These are phyloP conservation scores for Leccinum subtestaceum DNA, from an alignment of 768 basidiomycete species.

Conservation along the genomic window DNA sequence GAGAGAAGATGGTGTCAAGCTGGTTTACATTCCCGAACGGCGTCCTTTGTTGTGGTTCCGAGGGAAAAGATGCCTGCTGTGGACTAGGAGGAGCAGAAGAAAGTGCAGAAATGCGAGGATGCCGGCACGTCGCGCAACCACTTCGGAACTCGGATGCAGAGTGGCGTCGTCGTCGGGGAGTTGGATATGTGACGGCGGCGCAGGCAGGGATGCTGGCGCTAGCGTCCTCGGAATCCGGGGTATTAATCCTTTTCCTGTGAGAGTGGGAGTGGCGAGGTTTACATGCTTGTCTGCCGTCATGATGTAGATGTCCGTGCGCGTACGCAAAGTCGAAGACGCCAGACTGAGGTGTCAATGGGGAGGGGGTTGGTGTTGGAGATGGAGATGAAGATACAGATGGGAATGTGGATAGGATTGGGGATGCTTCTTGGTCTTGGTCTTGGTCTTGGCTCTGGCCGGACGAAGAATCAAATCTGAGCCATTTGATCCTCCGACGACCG, in stretches of 20 bases:
- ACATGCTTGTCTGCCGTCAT: neutral
- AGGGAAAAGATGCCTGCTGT: neutral
- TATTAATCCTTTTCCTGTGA: neutral
- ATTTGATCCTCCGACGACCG: conserved; percentile 16
- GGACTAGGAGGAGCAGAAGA: conserved; percentile 14
- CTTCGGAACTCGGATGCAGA: conserved; percentile 24
- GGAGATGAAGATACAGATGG: neutral
- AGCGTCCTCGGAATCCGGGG: conserved; percentile 18
- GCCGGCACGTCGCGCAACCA: conserved; percentile 29
- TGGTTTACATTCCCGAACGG: conserved; percentile 3
- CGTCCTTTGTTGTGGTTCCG: neutral
- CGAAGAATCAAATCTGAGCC: conserved; percentile 13
- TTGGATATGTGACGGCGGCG: neutral
- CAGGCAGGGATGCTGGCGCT: neutral
- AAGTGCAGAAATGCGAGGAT: conserved; percentile 14
- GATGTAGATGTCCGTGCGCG: neutral
- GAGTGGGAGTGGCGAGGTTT: neutral
- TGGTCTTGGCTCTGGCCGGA: conserved; percentile 1
- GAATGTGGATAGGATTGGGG: neutral
- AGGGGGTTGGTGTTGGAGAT: neutral
- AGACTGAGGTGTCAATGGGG: conserved; percentile 6
- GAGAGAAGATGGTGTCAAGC: neutral
- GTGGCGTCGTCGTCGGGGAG: conserved; percentile 4
- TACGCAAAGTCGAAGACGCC: conserved; percentile 1
- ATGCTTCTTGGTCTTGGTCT: conserved; percentile 1